A percentile compares a stretch with the other conserved stretches of the same genome.
Conservation (phyloP, 768 basidiomycete species). For the Macrocybe gigantea region DNA sequence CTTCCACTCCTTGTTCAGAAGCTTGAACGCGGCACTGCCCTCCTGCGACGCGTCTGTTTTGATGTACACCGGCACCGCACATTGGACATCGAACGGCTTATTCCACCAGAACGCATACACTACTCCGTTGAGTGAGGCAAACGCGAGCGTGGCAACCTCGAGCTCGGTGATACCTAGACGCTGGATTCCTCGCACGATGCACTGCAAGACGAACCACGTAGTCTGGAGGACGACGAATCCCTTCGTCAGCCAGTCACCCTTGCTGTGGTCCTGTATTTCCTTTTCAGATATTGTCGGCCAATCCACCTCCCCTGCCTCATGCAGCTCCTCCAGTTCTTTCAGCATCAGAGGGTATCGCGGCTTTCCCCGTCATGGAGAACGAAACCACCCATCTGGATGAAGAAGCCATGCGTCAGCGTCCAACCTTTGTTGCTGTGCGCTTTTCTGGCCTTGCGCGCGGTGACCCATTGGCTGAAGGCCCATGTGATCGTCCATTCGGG, state of each 20-base stretch:
- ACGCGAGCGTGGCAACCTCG: conserved; percentile 24
- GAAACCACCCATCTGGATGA: conserved; percentile 22
- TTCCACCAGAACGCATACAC: conserved; percentile 29
- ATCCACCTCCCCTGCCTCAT: no score
- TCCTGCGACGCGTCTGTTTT: no score
- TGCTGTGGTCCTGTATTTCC: conserved; percentile 21
- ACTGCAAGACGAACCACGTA: conserved; percentile 24
- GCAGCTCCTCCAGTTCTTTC: no score
- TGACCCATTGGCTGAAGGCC: conserved; percentile 16
- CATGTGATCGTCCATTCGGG: conserved; percentile 16
- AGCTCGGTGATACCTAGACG: conserved; percentile 21
- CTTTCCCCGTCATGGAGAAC: background rate
- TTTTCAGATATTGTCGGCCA: conserved; percentile 4
- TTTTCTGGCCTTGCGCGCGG: conserved; percentile 9
- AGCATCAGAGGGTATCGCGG: no score
- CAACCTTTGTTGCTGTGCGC: conserved; percentile 9
- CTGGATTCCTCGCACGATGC: conserved; percentile 13
- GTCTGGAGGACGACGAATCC: conserved; percentile 18
- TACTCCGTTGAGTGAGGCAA: conserved; percentile 16
- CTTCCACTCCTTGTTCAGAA: no score
- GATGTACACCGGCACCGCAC: conserved; percentile 3
- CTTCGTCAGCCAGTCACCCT: conserved; percentile 20
- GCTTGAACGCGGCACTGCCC: no score
- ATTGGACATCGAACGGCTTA: conserved; percentile 23
- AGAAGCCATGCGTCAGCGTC: conserved; percentile 19